Conservation (phyloP, 768 basidiomycete species). For the Cystofilobasidium capitatum region DNA sequence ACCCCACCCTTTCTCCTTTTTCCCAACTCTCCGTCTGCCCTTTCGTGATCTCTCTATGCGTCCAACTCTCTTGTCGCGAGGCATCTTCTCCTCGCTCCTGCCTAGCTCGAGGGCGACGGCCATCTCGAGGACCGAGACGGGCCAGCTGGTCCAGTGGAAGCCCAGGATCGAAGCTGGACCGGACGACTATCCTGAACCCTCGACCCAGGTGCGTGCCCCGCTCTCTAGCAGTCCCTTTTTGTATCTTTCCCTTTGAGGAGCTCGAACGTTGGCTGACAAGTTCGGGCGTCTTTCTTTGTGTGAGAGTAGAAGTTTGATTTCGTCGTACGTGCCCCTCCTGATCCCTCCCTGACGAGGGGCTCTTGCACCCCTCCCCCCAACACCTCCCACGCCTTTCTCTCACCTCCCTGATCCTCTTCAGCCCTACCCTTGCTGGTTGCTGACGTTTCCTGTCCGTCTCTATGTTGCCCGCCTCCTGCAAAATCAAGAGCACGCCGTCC, state of each 20-base stretch:
- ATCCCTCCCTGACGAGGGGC: not conserved
- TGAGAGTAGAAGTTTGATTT: not conserved
- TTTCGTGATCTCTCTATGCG: not conserved
- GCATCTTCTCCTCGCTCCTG: not conserved
- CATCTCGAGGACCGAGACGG: slow-evolving; percentile 7
- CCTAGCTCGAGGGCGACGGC: not conserved
- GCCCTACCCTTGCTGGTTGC: not conserved
- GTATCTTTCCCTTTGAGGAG: not conserved
- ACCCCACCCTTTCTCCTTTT: not conserved
- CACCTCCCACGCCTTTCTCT: not conserved
- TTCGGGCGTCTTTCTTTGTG: not conserved
- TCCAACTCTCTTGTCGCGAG: not conserved
- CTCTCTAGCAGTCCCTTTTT: not conserved
- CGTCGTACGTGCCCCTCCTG: not conserved
- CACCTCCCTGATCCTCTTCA: not conserved
- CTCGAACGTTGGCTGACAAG: not conserved
- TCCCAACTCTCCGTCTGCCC: not conserved
- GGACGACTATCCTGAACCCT: slow-evolving; percentile 5
- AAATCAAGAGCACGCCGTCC: not conserved
- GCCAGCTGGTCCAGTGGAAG: slow-evolving; percentile 10
- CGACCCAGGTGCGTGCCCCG: not conserved
- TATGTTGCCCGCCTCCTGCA: not conserved
- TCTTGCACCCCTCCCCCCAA: too few relatives aligned
- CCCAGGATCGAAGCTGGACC: not conserved
- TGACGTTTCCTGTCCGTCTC: too few relatives aligned